A percentile compares a stretch with the other conserved stretches of the same genome.
phyloP scores from a whole-genome alignment of 192 early-diverging fungal species.

The Glomus cerebriforme region DNA sequence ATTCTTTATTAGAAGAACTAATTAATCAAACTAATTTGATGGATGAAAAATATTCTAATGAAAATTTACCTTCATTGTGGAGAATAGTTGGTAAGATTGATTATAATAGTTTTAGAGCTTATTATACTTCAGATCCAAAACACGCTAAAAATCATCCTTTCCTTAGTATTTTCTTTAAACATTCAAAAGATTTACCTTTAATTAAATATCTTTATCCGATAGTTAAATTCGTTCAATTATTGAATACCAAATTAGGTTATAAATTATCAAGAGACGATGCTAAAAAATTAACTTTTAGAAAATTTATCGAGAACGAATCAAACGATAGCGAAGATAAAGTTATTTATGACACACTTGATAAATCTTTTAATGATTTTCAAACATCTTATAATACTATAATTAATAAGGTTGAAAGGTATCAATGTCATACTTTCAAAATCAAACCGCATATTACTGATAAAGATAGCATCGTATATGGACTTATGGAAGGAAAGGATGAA shows the following conservation, averaged over 20 bases:
- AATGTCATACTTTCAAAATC: constrained; percentile 2
- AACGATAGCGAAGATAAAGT: constrained; percentile 8
- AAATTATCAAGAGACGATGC: constrained; percentile 31
- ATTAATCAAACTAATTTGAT: neutral
- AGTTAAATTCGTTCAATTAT: constrained; percentile 27
- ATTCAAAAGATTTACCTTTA: constrained; percentile 3
- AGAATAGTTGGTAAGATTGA: neutral
- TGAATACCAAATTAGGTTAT: constrained; percentile 4
- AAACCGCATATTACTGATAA: constrained; percentile 1
- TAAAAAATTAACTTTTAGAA: constrained; percentile 7
- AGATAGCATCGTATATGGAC: neutral
- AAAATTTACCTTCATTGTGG: constrained; percentile 15
- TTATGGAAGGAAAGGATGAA: constrained; percentile 25
- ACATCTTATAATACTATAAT: constrained; percentile 25
- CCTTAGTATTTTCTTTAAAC: constrained; percentile 20
- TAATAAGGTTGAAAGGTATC: neutral
- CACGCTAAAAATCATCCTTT: constrained; percentile 7
- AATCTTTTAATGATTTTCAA: constrained; percentile 16
- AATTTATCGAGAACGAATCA: constrained; percentile 21
- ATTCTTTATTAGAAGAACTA: neutral
- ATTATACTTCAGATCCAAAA: constrained; percentile 6
- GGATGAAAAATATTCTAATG: neutral
- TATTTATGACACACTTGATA: neutral
- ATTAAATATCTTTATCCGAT: constrained; percentile 21
- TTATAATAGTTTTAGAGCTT: neutral